Percentiles rank a stretch among this genome's conserved stretches.
These are phyloP conservation scores for Tephrocybe sp. DNA, from an alignment of 768 basidiomycete species.

Conservation along the genomic window DNA sequence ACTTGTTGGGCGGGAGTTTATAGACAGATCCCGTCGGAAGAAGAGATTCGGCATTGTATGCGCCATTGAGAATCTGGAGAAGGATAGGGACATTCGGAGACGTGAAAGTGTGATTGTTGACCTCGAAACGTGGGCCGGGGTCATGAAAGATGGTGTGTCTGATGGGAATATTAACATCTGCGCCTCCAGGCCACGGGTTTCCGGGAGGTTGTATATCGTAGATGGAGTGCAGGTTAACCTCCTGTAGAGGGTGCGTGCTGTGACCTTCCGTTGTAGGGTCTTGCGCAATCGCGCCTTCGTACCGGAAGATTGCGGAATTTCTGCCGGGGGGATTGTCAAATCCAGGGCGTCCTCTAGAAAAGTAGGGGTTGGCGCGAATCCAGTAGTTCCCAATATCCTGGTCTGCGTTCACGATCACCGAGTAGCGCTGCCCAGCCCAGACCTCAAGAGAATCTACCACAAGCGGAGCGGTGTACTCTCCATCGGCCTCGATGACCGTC, in stretches of 20 bases:
- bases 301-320: slow-evolving; percentile 9
- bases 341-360: background rate
- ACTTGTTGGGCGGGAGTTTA: slow-evolving; percentile 40
- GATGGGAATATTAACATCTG: slow-evolving; percentile 7
- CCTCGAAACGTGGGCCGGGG: slow-evolving; percentile 15
- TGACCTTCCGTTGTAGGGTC: background rate
- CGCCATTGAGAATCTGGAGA: slow-evolving; percentile 41
- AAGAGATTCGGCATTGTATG: slow-evolving; percentile 36
- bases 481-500: slow-evolving; percentile 9
- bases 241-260: background rate
- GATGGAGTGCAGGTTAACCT: background rate
- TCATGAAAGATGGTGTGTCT: slow-evolving; percentile 1
- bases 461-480: slow-evolving; percentile 2
- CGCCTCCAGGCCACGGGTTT: background rate
- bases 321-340: slow-evolving; percentile 7
- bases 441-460: slow-evolving; percentile 6
- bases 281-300: background rate
- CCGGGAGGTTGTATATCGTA: background rate
- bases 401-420: slow-evolving; percentile 3
- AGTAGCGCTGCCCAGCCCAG: slow-evolving; percentile 10
- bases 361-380: slow-evolving; percentile 1
- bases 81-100: slow-evolving; percentile 32
- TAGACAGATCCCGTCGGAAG: slow-evolving; percentile 41
- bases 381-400: slow-evolving; percentile 9
- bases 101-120: slow-evolving; percentile 31